phyloP scores from a whole-genome alignment of 1,284 basidiomycete genomes.

The Cystobasidium slooffiae region DNA sequence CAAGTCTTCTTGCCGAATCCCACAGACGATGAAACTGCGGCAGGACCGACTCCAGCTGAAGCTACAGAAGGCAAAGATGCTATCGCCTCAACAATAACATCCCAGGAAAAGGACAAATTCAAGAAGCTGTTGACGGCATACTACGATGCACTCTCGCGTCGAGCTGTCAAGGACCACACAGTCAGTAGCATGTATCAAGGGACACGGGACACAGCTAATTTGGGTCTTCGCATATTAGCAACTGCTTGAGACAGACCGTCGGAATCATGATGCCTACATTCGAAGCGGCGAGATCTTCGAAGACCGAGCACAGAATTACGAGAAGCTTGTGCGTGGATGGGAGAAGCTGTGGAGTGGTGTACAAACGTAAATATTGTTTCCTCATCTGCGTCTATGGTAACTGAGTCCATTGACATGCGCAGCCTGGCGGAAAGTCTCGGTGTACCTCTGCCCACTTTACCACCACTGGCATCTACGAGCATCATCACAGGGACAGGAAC shows the following conservation, averaged over 20 bases:
- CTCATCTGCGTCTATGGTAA: background rate
- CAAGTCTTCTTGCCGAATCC: slow-evolving; percentile 76
- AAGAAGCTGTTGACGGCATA: slow-evolving; percentile 91
- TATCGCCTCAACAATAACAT: slow-evolving; percentile 72
- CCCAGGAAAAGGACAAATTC: slow-evolving; percentile 71
- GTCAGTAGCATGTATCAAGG: slow-evolving; percentile 60
- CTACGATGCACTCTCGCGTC: slow-evolving; percentile 87
- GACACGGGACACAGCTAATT: background rate
- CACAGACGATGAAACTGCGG: slow-evolving; percentile 80
- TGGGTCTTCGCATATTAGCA: slow-evolving; percentile 62
- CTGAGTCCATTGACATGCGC: background rate
- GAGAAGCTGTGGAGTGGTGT: slow-evolving; percentile 86
- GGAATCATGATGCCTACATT: slow-evolving; percentile 98
- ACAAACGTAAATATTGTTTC: slow-evolving; percentile 66
- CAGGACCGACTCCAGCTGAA: slow-evolving; percentile 61
- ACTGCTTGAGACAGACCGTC: slow-evolving; percentile 91
- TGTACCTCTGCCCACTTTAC: slow-evolving; percentile 77
- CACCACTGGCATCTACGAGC: slow-evolving; percentile 68
- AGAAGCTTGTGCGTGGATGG: slow-evolving; percentile 94
- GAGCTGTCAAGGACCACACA: slow-evolving; percentile 86
- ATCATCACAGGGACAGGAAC: slow-evolving; percentile 47
- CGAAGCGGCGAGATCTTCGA: slow-evolving; percentile 98
- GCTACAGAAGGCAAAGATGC: slow-evolving; percentile 62
- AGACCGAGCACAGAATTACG: slow-evolving; percentile 96
- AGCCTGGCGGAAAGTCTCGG: slow-evolving; percentile 88